Conservation (phyloP, 1,139 yeast species). For the Kurtzmaniella natalensis region DNA sequence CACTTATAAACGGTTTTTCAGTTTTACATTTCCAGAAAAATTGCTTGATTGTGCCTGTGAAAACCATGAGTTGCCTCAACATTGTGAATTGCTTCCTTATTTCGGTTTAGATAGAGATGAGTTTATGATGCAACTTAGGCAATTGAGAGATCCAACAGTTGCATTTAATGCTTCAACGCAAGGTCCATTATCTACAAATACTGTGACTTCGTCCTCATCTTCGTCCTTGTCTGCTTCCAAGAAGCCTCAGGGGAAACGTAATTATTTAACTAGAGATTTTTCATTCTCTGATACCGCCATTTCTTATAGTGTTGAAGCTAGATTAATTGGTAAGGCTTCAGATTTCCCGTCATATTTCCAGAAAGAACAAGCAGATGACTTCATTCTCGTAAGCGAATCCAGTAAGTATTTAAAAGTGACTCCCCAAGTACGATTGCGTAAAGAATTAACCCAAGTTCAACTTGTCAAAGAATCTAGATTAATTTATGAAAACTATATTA, state of each 20-base stretch:
- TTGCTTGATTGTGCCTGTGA: constrained; percentile 35
- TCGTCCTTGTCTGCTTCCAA: not conserved
- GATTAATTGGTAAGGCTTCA: constrained; percentile 39
- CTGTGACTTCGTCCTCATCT: not conserved
- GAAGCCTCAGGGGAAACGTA: not conserved
- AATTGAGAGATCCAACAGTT: constrained; percentile 4
- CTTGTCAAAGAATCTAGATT: constrained; percentile 12
- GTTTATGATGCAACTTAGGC: constrained; percentile 15
- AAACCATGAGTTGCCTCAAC: constrained; percentile 28
- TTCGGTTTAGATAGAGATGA: constrained; percentile 26
- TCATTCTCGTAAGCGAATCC: constrained; percentile 19
- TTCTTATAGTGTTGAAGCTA: constrained; percentile 34
- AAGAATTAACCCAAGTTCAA: constrained; percentile 10
- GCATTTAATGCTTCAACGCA: not conserved
- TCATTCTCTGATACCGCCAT: constrained; percentile 28
- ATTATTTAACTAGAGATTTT: constrained; percentile 14
- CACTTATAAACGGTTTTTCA: constrained; percentile 38
- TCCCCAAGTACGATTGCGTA: constrained; percentile 14
- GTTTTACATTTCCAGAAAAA: constrained; percentile 35
- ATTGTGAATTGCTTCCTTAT: constrained; percentile 37
- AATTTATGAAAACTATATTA: constrained; percentile 14
- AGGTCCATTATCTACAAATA: not conserved
- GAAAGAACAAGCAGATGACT: constrained; percentile 13
- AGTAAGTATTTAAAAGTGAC: constrained; percentile 19
- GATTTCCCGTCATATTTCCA: constrained; percentile 14